Evolutionary conservation across 2,329 filamentous ascomycete species (phyloP).

Genomic region (Microdochium trichocladiopsis): DNA sequence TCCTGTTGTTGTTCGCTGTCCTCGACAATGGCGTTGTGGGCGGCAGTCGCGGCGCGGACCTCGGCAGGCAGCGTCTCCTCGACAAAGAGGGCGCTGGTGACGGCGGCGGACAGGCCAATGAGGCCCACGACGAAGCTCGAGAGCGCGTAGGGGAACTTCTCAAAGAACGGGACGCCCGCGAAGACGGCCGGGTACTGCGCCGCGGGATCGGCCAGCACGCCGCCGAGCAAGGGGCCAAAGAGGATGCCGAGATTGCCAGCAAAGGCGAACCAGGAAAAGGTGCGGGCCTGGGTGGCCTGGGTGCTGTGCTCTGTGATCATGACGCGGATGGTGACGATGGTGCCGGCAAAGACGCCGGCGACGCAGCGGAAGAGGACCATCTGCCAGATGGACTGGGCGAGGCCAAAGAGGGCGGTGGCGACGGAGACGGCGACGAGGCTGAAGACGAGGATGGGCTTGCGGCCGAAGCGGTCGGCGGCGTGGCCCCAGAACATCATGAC

Average conservation of each 20-base stretch:
- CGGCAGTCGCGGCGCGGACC: slow-evolving; percentile 12
- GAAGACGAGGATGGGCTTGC: slow-evolving; percentile 64
- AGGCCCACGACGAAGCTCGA: slow-evolving; percentile 50
- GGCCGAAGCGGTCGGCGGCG: slow-evolving; percentile 59
- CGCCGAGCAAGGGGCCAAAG: slow-evolving; percentile 63
- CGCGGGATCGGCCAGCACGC: slow-evolving; percentile 60
- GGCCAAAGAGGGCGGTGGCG: slow-evolving; percentile 59
- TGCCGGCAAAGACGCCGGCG: slow-evolving; percentile 68
- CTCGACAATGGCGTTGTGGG: neutral
- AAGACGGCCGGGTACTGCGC: slow-evolving; percentile 55
- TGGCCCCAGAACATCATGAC: slow-evolving; percentile 71
- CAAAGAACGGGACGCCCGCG: slow-evolving; percentile 47
- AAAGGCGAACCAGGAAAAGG: slow-evolving; percentile 74
- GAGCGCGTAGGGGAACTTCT: slow-evolving; percentile 58
- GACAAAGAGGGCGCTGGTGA: slow-evolving; percentile 47
- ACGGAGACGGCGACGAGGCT: slow-evolving; percentile 58
- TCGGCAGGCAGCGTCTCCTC: slow-evolving; percentile 48
- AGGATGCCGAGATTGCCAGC: slow-evolving; percentile 68
- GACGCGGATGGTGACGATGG: slow-evolving; percentile 65
- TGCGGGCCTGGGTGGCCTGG: slow-evolving; percentile 59
- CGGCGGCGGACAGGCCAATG: slow-evolving; percentile 45
- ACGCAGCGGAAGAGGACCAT: slow-evolving; percentile 68
- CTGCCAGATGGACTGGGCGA: slow-evolving; percentile 59
- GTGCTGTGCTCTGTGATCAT: slow-evolving; percentile 73
- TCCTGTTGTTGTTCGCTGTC: slow-evolving; percentile 4